Conservation (phyloP, 2,329 filamentous ascomycete genomes). For the Aspergillus fijiensis region DNA sequence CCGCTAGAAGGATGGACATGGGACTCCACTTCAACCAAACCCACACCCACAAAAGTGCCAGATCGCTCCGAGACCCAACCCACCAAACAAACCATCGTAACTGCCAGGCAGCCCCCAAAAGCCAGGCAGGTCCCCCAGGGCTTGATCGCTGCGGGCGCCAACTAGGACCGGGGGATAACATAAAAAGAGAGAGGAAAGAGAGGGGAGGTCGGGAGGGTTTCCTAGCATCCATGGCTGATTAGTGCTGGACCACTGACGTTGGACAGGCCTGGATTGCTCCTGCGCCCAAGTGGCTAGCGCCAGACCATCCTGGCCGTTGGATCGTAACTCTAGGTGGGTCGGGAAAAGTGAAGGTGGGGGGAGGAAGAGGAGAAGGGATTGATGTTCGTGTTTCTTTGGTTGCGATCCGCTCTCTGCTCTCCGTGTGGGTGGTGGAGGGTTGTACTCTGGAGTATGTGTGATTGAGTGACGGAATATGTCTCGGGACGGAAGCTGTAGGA, state of each 20-base stretch:
- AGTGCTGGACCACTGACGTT: slow-evolving; percentile 21
- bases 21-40: slow-evolving; percentile 11
- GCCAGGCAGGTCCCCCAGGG: slow-evolving; percentile 2
- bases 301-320: slow-evolving; percentile 25
- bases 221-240: slow-evolving; percentile 1
- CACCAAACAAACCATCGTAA: slow-evolving; percentile 15
- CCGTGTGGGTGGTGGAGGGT: not conserved
- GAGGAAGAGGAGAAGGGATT: slow-evolving; percentile 17
- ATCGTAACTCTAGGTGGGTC: slow-evolving; percentile 19
- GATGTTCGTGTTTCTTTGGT: slow-evolving; percentile 16
- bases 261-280: slow-evolving; percentile 17
- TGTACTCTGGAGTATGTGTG: not conserved
- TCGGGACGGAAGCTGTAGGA: not conserved
- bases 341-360: slow-evolving; percentile 14
- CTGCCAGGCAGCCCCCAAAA: slow-evolving; percentile 1
- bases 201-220: not conserved
- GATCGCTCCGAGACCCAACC: slow-evolving; percentile 17
- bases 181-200: not conserved
- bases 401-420: not conserved
- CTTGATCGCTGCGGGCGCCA: slow-evolving; percentile 24
- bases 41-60: slow-evolving; percentile 18
- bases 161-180: slow-evolving; percentile 15
- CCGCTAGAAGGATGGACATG: not conserved
- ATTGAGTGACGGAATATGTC: not conserved
- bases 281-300: slow-evolving; percentile 17